Base-by-base conservation (phyloP, 1,139 yeast genomes). In the Suhomyces maxii region DNA sequence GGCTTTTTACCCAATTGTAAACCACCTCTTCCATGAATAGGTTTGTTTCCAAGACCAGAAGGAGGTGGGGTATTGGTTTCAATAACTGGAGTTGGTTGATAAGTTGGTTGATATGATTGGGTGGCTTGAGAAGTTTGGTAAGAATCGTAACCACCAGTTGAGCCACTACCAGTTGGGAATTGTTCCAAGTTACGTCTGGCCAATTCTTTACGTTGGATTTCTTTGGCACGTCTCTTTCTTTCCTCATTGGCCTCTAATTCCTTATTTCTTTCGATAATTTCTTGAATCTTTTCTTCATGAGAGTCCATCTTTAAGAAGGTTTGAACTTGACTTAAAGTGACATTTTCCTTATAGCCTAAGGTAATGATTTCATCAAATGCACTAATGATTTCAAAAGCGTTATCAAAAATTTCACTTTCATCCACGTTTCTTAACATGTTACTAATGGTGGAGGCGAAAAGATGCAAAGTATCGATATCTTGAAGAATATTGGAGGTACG, bases 251-350 rank as follows among this genome's bases (percentile, higher is more conserved):
- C 99, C 69, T 93, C 99, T 63, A 89, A 76, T 71, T 93, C 99
- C 71, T 93, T 95, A 71, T 93, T 93, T 65, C 95, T 84, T 68
- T 93, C 98, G 60, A 95, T 93, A 63, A 93, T 91, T 66, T 95
- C 98, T 73, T 93, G 98, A 61, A 95, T 91, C 75, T 89, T 91
- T 70, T 95, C 99, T 69, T 95, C 99, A 63, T 93, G 98, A 36
- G 96, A 87, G 69, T 95, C 98, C 99, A 95, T 93, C 64, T 90
- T 95, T 69, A 95, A 76, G 70, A 89, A 93, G 12, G 95, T 88
- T 65, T 83, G 84, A 53, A 95, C 89, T 72, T 93, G 99, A 47
- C 84, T 69, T 55, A 87, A 66, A 1, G 95, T 83, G 56, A 93
- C 74, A 66, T 89, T 88, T 67, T 95, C 99, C 58, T 89, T 84